Base-by-base conservation (phyloP, 305 asterid genomes). In the Plantago rigida region DNA sequence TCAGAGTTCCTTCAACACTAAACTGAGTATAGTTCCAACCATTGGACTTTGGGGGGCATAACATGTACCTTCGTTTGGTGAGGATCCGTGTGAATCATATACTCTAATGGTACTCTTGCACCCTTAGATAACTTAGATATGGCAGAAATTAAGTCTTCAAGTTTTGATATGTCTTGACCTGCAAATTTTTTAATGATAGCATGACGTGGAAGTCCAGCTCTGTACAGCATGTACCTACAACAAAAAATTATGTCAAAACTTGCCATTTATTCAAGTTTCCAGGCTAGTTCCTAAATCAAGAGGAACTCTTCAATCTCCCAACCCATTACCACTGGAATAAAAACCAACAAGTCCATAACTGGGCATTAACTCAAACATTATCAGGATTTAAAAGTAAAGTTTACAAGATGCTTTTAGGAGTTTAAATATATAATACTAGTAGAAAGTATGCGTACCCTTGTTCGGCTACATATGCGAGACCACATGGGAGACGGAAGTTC, bases 391-490 rank as follows among this genome's bases (percentile, higher is more conserved):
- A 0, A 19, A 50, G 54, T 50, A 50, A 15, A 50, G 22, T 2
- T 50, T 14, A 50, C 24, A 51, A 36, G 9, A 36, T 36, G 1
- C 44, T 36, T 36, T 36, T 7, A 11, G 22, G 10, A 19, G 10
- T 24, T 9, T 24, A 51, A 9, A 31, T 3, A 31, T 51, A n/a
- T 0, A 24, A 24, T 9, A 17, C 19, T 17, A 22, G 9, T 10
- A 10, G 19, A 36, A 36, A 13, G 14, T 5, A 53, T 53, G 29
- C 78, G 67, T 75, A 93, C 99, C 99, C 99, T 74, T 84, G 93
- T 73, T 93, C 99, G 13, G 99, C 94, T 64, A 93, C 94, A 65
- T 93, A 93, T 53, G 87, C 99, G 72, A 89, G 94, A 73, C 96
- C 99, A 71, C 97, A 87, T 26, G 78, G 82, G 65, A 93, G 87